Evolutionary conservation across 768 basidiomycete genomes (phyloP), one percentile per base, ranked within the genome.

Genomic region (Paxillus rubicundulus): DNA sequence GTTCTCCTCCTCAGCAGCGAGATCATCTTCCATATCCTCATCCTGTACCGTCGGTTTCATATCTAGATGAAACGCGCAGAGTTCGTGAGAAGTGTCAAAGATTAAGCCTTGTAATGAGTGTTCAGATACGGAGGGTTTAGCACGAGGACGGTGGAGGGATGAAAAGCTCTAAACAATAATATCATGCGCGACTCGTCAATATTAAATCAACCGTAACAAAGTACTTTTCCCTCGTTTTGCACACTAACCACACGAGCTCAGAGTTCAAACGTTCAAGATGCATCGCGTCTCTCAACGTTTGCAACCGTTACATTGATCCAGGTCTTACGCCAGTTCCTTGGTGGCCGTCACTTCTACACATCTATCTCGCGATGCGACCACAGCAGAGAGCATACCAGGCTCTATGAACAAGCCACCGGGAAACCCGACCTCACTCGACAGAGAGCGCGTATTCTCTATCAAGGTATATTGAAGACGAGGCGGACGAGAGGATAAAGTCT

Each of bases 1-100:
- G 70, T 91, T 92, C 73, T 89, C 89, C 63, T 91, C 89, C 69
- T 92, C 89, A 5, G 89, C 87, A 5, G 81, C 84, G 42, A 85
- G 79, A 68, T 91, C 87, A 53, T 90, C 89, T 65, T 89, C 89
- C 39, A 86, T 75, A 59, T 87, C 89, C 50, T 90, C 87, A 27
- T 70, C 68, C 41, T 73, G 68, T 30, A 67, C 71, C 5, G 67
- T 71, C 55, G 72, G 81, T 61, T 73, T 85, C 82, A 73, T 82
- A 39, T 58, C 47, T 4, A 6, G 8, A 27, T 20, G 20, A 2
- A 27, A 30, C 2, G 2, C 32, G 20, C 14, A 34, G 12, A 5
- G 16, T 33, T 28, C 13, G 9, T 20, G 45, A 44, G 32, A 42
- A 9, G 17, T 13, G 13, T n/a, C 32, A 3, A 33, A 13, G 10